phyloP scores from a whole-genome alignment of 177 flowering plant genomes.

The Tripterygium wilfordii region DNA sequence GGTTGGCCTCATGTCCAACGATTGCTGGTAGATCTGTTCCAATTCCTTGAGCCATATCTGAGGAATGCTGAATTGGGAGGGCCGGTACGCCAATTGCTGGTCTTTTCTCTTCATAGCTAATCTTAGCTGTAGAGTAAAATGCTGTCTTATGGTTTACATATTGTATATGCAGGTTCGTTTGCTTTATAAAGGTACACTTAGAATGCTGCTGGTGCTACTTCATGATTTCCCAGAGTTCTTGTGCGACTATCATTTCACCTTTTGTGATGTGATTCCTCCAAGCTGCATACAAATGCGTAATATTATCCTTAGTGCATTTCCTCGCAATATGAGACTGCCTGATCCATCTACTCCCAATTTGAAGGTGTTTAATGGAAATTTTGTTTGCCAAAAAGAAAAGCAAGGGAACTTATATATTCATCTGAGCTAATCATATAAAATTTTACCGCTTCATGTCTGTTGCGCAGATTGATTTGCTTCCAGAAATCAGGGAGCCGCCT shows the following conservation, averaged over 20 bases:
- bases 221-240: constrained; percentile 99
- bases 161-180: constrained; percentile 54
- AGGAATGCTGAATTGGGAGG: constrained; percentile 84
- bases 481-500: constrained; percentile 81
- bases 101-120: neutral
- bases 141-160: neutral
- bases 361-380: no score
- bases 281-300: constrained; percentile 99
- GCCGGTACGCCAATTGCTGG: constrained; percentile 41
- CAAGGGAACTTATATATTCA: no score
- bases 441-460: no score
- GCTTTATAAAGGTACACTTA: constrained; percentile 87
- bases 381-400: no score
- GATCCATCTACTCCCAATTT: constrained; percentile 98
- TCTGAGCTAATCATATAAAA: no score
- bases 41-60: constrained; percentile 93
- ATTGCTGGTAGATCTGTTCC: constrained; percentile 78
- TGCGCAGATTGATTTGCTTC: constrained; percentile 93
- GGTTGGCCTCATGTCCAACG: constrained; percentile 92
- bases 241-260: constrained; percentile 95
- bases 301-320: constrained; percentile 97
- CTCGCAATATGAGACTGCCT: constrained; percentile 97
- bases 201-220: constrained; percentile 89
- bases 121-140: neutral
- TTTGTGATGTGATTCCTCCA: constrained; percentile 98